Evolutionary conservation across 768 basidiomycete species (phyloP), one percentile per base, ranked within the genome.

Genomic region (Agrocybe pediades): DNA sequence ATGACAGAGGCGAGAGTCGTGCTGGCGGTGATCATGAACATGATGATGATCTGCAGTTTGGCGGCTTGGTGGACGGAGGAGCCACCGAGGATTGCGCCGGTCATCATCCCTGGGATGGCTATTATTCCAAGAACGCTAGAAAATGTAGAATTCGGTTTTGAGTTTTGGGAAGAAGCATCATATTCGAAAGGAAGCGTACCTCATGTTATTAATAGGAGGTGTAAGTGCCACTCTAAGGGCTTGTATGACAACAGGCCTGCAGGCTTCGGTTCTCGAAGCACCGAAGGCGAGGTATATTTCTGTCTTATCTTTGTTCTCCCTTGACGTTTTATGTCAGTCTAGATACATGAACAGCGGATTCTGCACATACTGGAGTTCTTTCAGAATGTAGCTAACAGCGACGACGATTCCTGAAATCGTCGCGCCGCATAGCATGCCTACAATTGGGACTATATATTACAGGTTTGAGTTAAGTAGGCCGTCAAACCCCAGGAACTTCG

Each of bases 101-200:
- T 92, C 90, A 95, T 92, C 90, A 92, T 93, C 1, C 92, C 91
- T 1, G 88, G 88, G 51, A 89, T 90, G n/a, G 87, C 72, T 50
- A 90, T 88, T 52, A 88, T 86, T 6, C 88, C 87, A 7, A 88
- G 74, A 42, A 90, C 86, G 62, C 88, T 90, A 50, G n/a, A 15
- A 25, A n/a, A 1, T 40, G 47, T 43, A 23, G 21, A 39, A 26
- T 17, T 30, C 27, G 30, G 13, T 11, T 2, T 25, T n/a, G 24
- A 19, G n/a, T 15, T 17, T 6, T 23, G 17, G 8, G 2, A 6
- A 16, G 11, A 49, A 21, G 27, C 20, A 23, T n/a, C 29, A 33
- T 39, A 13, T 17, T 8, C 20, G n/a, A n/a, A n/a, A n/a, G n/a
- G n/a, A n/a, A 15, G 46, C 71, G 36, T 33, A 84, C 87, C 89